Evolutionary conservation across 2,329 filamentous ascomycete genomes (phyloP).

Genomic region (Elsinoe fawcettii): DNA sequence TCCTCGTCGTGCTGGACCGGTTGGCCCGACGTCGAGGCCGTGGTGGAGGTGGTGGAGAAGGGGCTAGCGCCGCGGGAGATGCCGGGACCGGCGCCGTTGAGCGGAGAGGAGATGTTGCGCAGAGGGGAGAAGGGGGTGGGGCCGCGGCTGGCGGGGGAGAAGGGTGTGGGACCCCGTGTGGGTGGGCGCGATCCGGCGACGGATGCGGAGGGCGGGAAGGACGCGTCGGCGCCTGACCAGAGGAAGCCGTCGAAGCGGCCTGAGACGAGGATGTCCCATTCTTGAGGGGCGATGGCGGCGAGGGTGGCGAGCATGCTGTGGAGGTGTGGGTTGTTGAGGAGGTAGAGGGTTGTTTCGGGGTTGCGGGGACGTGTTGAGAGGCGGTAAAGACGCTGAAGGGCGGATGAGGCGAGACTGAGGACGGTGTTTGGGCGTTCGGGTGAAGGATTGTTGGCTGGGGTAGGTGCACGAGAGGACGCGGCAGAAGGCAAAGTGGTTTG

Average conservation of each 20-base stretch:
- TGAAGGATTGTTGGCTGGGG: slow-evolving; percentile 46
- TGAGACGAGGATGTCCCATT: slow-evolving; percentile 93
- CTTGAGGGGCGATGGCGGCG: slow-evolving; percentile 78
- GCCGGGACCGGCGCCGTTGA: slow-evolving; percentile 12
- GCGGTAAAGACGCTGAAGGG: slow-evolving; percentile 79
- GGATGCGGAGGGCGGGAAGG: slow-evolving; percentile 17
- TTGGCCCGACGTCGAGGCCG: slow-evolving; percentile 33
- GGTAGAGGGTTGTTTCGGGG: slow-evolving; percentile 75
- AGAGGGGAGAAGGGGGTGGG: slow-evolving; percentile 29
- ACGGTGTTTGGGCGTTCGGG: slow-evolving; percentile 45
- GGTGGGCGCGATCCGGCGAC: slow-evolving; percentile 28
- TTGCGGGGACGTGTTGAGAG: slow-evolving; percentile 67
- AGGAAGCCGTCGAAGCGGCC: slow-evolving; percentile 88
- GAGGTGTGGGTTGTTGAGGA: slow-evolving; percentile 71
- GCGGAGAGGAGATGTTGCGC: slow-evolving; percentile 22
- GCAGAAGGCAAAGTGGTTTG: slow-evolving; percentile 43
- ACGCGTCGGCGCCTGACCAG: slow-evolving; percentile 59
- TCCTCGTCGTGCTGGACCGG: slow-evolving; percentile 89
- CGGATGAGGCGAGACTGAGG: slow-evolving; percentile 64
- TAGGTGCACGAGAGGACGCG: slow-evolving; percentile 53
- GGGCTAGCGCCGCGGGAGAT: slow-evolving; percentile 23
- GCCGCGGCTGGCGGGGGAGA: slow-evolving; percentile 23
- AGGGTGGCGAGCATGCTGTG: slow-evolving; percentile 84
- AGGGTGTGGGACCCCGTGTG: slow-evolving; percentile 29
- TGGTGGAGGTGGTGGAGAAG: slow-evolving; percentile 28